Percentiles rank a stretch among this genome's conserved stretches.
Evolutionary conservation across 179 eudicot genomes (phyloP).

Genomic region (Vitellaria paradoxa): DNA sequence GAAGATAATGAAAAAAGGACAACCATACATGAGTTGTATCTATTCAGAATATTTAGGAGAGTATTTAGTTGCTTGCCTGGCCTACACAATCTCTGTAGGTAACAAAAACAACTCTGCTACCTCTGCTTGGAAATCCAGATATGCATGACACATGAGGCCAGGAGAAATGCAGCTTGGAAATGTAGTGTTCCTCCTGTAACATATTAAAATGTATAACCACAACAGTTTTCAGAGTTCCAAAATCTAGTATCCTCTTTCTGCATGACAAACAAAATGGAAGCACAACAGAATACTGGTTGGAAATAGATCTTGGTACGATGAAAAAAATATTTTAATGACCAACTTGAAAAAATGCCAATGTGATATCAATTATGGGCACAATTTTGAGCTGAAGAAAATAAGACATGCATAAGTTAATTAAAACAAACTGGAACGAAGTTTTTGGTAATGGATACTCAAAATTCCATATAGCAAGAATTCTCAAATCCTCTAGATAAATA

Average conservation of each 20-base stretch:
- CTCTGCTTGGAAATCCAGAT: constrained; percentile 68
- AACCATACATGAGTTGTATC: not conserved
- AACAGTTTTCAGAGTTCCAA: not conserved
- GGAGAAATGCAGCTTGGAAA: constrained; percentile 64
- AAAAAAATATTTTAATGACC: not conserved
- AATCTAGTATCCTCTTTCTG: not conserved
- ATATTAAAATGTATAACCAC: not conserved
- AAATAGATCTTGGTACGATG: not conserved
- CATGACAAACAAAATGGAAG: not conserved
- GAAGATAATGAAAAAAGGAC: not conserved
- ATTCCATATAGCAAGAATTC: not conserved
- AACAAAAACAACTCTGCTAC: constrained; percentile 57
- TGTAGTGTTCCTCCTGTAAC: constrained; percentile 82
- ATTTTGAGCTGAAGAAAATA: too few species aligned
- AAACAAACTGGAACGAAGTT: not conserved
- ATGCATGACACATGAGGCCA: constrained; percentile 93
- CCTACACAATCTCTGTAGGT: constrained; percentile 52
- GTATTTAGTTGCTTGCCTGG: constrained; percentile 41
- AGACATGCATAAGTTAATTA: not conserved
- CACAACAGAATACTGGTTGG: not conserved
- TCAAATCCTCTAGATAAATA: not conserved
- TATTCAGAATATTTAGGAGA: not conserved
- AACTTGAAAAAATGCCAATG: not conserved
- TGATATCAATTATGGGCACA: not conserved
- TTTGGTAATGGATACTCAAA: not conserved